phyloP scores from a whole-genome alignment of 495 filamentous ascomycete species.

The Letharia lupina region DNA sequence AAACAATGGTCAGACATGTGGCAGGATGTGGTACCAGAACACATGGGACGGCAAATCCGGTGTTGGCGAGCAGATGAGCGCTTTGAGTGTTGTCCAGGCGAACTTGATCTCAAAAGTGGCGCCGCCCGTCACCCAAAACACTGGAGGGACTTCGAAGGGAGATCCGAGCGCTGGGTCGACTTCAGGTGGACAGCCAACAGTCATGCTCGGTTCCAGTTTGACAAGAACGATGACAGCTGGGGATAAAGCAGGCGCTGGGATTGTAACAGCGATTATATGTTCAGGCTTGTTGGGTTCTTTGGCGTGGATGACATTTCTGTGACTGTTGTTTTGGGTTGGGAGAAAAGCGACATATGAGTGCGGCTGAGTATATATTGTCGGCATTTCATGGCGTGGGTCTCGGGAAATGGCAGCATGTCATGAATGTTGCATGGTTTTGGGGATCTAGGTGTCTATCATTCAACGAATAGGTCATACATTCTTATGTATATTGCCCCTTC shows the following conservation, averaged over 20 bases:
- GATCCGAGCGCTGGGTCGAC: conserved; percentile 47
- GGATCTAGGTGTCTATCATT: not conserved
- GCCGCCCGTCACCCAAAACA: conserved; percentile 46
- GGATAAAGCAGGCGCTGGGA: conserved; percentile 56
- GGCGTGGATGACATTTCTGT: conserved; percentile 36
- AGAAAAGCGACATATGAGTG: not conserved
- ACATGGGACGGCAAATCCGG: conserved; percentile 54
- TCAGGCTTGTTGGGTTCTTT: conserved; percentile 43
- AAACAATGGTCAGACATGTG: conserved; percentile 52
- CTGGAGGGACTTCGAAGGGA: conserved; percentile 59
- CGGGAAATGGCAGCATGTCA: not conserved
- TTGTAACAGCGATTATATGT: conserved; percentile 53
- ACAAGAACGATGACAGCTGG: conserved; percentile 41
- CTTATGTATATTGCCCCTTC: not conserved
- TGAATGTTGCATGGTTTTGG: not conserved
- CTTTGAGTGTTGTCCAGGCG: conserved; percentile 48
- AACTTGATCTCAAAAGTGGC: conserved; percentile 37
- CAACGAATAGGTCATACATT: not conserved
- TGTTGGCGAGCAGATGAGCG: conserved; percentile 52
- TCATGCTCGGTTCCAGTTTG: conserved; percentile 22
- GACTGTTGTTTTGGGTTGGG: not conserved
- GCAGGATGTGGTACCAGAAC: conserved; percentile 55
- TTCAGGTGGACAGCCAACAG: conserved; percentile 20
- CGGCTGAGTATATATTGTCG: not conserved
- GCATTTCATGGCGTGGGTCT: not conserved